Conservation (phyloP, 306 rosid genomes). For the Cucumis cinereus region DNA sequence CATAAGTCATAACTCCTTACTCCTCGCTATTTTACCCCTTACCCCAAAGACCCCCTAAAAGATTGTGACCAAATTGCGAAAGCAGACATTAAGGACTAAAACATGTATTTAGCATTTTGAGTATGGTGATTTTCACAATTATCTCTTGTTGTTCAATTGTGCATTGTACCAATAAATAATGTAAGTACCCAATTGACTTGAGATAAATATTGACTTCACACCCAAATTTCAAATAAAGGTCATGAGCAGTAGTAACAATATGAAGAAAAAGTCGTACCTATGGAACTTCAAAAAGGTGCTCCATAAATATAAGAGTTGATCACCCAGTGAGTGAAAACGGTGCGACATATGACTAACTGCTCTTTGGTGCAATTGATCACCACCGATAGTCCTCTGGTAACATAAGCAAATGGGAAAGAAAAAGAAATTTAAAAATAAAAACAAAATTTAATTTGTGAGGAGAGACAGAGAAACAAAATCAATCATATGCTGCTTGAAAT, state of each 20-base stretch:
- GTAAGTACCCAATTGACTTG: background rate
- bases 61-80: background rate
- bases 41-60: background rate
- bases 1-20: no score
- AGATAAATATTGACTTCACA: background rate
- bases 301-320: slow-evolving; percentile 75
- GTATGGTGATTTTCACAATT: background rate
- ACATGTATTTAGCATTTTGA: background rate
- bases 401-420: background rate
- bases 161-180: background rate
- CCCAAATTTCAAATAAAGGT: background rate
- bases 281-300: slow-evolving; percentile 59
- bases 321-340: slow-evolving; percentile 43
- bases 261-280: slow-evolving; percentile 37
- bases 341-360: slow-evolving; percentile 36
- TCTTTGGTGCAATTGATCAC: slow-evolving; percentile 29
- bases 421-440: background rate
- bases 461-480: background rate
- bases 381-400: slow-evolving; percentile 34
- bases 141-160: background rate
- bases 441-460: background rate
- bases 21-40: no score
- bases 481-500: slow-evolving; percentile 17
- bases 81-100: background rate
- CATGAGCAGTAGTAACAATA: background rate